Conservation (phyloP, 2,329 filamentous ascomycete genomes). For the Microdochium paspali region DNA sequence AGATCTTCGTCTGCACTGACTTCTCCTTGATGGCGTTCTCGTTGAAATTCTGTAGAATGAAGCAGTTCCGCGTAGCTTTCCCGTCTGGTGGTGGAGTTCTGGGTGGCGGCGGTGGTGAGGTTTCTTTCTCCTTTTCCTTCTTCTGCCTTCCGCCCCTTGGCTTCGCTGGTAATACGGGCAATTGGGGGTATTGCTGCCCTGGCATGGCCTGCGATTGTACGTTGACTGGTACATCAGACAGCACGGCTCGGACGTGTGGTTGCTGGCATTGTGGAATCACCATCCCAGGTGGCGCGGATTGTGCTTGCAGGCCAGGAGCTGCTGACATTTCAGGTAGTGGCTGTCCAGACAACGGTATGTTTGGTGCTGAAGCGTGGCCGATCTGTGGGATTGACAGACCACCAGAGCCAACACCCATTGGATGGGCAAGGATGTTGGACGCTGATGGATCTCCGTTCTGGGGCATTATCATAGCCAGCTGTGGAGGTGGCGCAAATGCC, state of each 20-base stretch:
- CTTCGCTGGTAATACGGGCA: constrained; percentile 12
- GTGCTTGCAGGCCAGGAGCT: too few relatives aligned
- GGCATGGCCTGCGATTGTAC: too few relatives aligned
- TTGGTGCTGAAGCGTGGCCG: constrained; percentile 20
- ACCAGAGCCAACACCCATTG: constrained; percentile 15
- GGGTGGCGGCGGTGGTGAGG: constrained; percentile 15
- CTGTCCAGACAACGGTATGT: constrained; percentile 20
- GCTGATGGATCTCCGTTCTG: constrained; percentile 16
- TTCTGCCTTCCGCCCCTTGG: constrained; percentile 7
- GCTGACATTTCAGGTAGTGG: neutral
- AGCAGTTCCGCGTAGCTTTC: constrained; percentile 47
- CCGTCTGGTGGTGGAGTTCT: constrained; percentile 26
- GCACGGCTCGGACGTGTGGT: too few relatives aligned
- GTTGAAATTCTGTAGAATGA: constrained; percentile 52
- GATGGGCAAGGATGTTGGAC: constrained; percentile 20
- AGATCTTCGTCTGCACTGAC: constrained; percentile 45
- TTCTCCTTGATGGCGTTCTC: constrained; percentile 46
- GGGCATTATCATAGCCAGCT: constrained; percentile 16
- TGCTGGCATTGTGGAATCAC: too few relatives aligned
- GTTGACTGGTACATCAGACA: too few relatives aligned
- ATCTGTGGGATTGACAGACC: constrained; percentile 23
- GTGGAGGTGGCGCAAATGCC: constrained; percentile 19
- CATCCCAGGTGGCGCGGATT: too few relatives aligned
- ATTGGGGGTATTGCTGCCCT: constrained; percentile 3
- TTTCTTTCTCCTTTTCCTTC: constrained; percentile 14